Percentiles rank a stretch among this genome's conserved stretches.
These are phyloP conservation scores for Plantago major DNA, from an alignment of 257 asterid species.

Conservation along the genomic window DNA sequence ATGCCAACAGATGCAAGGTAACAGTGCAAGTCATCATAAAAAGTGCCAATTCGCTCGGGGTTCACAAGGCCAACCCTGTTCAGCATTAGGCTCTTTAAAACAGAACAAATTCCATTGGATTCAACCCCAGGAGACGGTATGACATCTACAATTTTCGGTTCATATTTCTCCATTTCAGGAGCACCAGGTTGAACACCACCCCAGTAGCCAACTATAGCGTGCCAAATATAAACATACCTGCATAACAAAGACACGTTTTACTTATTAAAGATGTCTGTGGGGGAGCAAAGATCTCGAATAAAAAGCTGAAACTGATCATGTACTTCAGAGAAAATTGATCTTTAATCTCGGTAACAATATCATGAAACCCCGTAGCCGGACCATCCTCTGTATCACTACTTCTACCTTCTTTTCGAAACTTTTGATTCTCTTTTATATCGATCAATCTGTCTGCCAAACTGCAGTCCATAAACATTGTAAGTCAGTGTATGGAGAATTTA, in stretches of 20 bases:
- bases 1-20: constrained; percentile 66
- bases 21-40: constrained; percentile 57
- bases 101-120: constrained; percentile 52
- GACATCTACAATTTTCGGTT: constrained; percentile 38
- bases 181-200: constrained; percentile 70
- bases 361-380: constrained; percentile 47
- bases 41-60: constrained; percentile 54
- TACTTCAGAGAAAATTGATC: constrained; percentile 60
- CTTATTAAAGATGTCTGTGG: background rate
- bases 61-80: constrained; percentile 69
- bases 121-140: constrained; percentile 63
- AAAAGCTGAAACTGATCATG: background rate
- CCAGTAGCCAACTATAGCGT: constrained; percentile 79
- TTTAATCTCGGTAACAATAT: constrained; percentile 55
- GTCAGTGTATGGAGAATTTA: background rate
- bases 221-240: constrained; percentile 79
- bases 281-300: background rate
- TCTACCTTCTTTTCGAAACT: constrained; percentile 46
- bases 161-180: constrained; percentile 55
- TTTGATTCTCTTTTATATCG: constrained; percentile 59
- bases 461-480: constrained; percentile 12
- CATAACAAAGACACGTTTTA: background rate
- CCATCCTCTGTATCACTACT: constrained; percentile 33
- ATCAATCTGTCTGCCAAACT: constrained; percentile 68
- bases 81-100: constrained; percentile 43